Conservation (phyloP, 495 filamentous ascomycete genomes). For the Neurospora africana region DNA sequence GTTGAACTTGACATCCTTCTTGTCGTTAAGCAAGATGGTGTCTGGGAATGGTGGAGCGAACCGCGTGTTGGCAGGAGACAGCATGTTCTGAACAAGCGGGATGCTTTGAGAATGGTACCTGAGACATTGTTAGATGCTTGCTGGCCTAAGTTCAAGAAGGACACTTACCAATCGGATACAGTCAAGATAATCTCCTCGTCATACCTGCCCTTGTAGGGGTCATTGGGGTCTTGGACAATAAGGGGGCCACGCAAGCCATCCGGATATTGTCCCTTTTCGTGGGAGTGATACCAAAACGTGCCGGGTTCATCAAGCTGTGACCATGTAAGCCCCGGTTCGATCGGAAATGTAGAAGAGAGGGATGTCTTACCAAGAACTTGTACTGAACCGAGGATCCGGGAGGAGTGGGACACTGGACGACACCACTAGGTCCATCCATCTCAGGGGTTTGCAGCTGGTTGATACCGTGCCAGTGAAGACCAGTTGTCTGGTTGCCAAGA, state of each 20-base stretch:
- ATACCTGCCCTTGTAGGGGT: conserved; percentile 52
- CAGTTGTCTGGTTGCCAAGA: conserved; percentile 63
- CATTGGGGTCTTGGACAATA: conserved; percentile 57
- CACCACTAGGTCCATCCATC: conserved; percentile 66
- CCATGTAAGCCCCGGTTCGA: conserved; percentile 3
- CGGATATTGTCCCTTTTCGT: conserved; percentile 59
- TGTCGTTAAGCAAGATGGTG: conserved; percentile 56
- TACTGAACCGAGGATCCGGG: conserved; percentile 55
- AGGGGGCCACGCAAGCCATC: conserved; percentile 67
- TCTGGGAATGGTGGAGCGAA: conserved; percentile 53
- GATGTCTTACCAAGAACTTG: conserved; percentile 49
- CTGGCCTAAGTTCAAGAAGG: conserved; percentile 16
- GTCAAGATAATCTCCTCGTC: conserved; percentile 51
- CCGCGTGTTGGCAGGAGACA: conserved; percentile 39
- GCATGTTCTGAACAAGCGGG: conserved; percentile 41
- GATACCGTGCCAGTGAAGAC: conserved; percentile 73
- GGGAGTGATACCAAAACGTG: conserved; percentile 80
- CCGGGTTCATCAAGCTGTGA: conserved; percentile 49
- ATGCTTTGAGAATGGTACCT: conserved; percentile 54
- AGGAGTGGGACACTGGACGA: conserved; percentile 59
- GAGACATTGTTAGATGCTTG: conserved; percentile 29
- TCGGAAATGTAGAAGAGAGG: neutral
- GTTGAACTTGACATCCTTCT: conserved; percentile 41
- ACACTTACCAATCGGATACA: conserved; percentile 52
- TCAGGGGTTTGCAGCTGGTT: conserved; percentile 56